These are phyloP conservation scores for Kwoniella bestiolae DNA, from an alignment of 768 basidiomycete genomes.

Conservation along the genomic window DNA sequence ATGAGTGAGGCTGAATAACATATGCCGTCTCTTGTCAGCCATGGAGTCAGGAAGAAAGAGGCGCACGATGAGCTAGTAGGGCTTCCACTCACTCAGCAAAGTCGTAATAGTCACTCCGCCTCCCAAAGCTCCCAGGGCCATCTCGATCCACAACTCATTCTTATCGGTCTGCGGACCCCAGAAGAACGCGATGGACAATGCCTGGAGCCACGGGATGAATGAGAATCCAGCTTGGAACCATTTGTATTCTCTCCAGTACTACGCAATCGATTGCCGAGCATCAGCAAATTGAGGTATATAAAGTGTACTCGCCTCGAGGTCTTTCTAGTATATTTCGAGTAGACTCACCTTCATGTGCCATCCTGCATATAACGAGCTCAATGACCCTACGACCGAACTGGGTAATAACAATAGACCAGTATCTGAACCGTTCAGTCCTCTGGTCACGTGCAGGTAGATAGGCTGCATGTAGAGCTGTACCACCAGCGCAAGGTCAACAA, in stretches of 20 bases:
- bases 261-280: neutral
- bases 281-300: constrained; percentile 8
- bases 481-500: neutral
- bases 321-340: neutral
- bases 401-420: constrained; percentile 45
- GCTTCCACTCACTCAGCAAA: constrained; percentile 32
- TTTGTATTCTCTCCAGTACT: constrained; percentile 48
- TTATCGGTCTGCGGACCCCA: constrained; percentile 37
- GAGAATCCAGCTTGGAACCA: constrained; percentile 39
- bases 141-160: constrained; percentile 42
- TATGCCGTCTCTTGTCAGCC: neutral
- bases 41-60: neutral
- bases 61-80: neutral
- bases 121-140: constrained; percentile 40
- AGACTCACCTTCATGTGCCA: constrained; percentile 46
- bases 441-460: constrained; percentile 47
- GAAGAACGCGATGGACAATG: constrained; percentile 31
- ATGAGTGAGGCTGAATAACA: constrained; percentile 26
- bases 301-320: no score
- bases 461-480: constrained; percentile 48
- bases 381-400: constrained; percentile 39
- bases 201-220: constrained; percentile 39
- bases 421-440: constrained; percentile 41
- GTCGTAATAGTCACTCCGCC: constrained; percentile 38
- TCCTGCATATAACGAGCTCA: constrained; percentile 44